Percentiles rank a stretch among this genome's conserved stretches.
phyloP scores from a whole-genome alignment of 1,284 basidiomycete genomes.

The Malassezia globosa region DNA sequence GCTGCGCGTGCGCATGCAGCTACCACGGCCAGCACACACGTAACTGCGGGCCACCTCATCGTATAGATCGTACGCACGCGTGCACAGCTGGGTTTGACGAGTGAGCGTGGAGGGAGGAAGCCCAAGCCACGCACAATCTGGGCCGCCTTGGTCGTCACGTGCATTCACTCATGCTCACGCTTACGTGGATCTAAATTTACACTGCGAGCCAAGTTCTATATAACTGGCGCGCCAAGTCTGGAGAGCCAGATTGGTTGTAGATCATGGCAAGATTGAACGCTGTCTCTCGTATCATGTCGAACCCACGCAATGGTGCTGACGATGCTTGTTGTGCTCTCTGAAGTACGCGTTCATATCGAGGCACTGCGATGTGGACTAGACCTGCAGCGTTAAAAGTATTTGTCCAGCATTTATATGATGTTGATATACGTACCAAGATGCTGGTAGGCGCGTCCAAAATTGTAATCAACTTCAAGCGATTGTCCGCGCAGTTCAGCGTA shows the following conservation, averaged over 20 bases:
- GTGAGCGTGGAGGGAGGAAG: background rate
- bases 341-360: constrained; percentile 30
- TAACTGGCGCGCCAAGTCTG: constrained; percentile 16
- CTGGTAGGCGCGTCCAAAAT: constrained; percentile 80
- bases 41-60: background rate
- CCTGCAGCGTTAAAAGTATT: too few relatives aligned
- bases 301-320: background rate
- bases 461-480: constrained; percentile 65
- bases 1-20: background rate
- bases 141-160: background rate
- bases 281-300: constrained; percentile 28
- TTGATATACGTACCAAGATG: constrained; percentile 57
- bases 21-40: background rate
- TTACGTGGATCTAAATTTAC: constrained; percentile 15
- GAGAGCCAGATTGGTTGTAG: constrained; percentile 25
- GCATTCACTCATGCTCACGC: background rate
- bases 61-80: too few relatives aligned
- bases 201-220: constrained; percentile 23
- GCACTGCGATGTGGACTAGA: constrained; percentile 30
- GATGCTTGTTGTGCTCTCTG: constrained; percentile 12
- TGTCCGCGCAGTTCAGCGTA: constrained; percentile 17
- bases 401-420: constrained; percentile 5
- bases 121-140: background rate
- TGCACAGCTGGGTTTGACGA: too few relatives aligned
- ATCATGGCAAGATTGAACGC: constrained; percentile 38